Conservation (phyloP, 2,329 filamentous ascomycete species). For the Botrytis porri region DNA sequence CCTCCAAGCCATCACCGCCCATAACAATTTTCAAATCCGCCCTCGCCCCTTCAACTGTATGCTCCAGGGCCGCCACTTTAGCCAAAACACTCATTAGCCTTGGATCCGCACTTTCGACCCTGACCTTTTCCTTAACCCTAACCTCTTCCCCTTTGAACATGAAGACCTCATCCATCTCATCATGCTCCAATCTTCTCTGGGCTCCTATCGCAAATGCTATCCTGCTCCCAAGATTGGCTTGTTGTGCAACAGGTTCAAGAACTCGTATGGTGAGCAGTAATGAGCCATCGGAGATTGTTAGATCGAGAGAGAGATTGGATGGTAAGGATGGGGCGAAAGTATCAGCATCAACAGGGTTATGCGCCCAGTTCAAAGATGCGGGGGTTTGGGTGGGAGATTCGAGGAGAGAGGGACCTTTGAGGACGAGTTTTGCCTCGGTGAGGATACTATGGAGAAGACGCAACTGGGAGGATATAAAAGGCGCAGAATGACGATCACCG, state of each 20-base stretch:
- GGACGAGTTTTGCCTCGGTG: slow-evolving; percentile 49
- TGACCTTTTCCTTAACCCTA: slow-evolving; percentile 82
- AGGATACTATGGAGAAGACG: slow-evolving; percentile 55
- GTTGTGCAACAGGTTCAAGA: slow-evolving; percentile 62
- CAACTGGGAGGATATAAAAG: slow-evolving; percentile 54
- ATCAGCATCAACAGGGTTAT: slow-evolving; percentile 38
- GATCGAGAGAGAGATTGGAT: slow-evolving; percentile 68
- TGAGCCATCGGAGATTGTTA: slow-evolving; percentile 66
- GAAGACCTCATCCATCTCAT: slow-evolving; percentile 78
- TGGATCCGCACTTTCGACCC: slow-evolving; percentile 79
- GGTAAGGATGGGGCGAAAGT: slow-evolving; percentile 62
- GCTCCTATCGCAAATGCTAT: slow-evolving; percentile 69
- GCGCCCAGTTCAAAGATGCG: slow-evolving; percentile 29
- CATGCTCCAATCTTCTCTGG: slow-evolving; percentile 63
- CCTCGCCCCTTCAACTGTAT: slow-evolving; percentile 67
- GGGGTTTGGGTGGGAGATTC: slow-evolving; percentile 29
- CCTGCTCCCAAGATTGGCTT: slow-evolving; percentile 61
- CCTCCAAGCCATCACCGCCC: slow-evolving; percentile 43
- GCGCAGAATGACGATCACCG: slow-evolving; percentile 55
- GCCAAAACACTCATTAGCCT: slow-evolving; percentile 78
- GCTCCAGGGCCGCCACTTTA: slow-evolving; percentile 75
- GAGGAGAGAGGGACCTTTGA: slow-evolving; percentile 51
- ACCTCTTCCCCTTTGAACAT: slow-evolving; percentile 65
- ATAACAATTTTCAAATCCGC: slow-evolving; percentile 75
- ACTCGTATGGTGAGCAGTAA: slow-evolving; percentile 68